These are phyloP conservation scores for Sicyos baderoa DNA, from an alignment of 306 rosid genomes.

Conservation along the genomic window DNA sequence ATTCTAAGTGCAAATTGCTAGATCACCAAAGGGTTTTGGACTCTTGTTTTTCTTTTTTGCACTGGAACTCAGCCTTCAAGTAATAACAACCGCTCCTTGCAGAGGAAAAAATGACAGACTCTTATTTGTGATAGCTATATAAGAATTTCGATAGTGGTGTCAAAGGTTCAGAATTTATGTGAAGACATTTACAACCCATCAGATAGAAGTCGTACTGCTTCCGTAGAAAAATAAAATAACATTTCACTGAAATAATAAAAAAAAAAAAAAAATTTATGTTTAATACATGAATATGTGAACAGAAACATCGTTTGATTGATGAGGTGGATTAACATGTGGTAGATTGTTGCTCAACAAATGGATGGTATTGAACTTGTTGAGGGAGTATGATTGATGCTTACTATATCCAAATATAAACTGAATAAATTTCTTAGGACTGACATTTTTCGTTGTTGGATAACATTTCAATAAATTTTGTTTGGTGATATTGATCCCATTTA, in stretches of 20 bases:
- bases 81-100: background rate
- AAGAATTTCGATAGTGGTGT: background rate
- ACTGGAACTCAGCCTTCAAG: background rate
- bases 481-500: background rate
- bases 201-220: background rate
- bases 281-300: background rate
- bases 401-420: background rate
- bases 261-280: too few relatives aligned
- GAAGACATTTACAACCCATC: background rate
- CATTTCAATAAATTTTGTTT: background rate
- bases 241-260: background rate
- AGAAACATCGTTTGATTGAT: background rate
- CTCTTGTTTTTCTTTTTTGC: too few relatives aligned
- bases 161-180: background rate
- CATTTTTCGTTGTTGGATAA: background rate
- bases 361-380: background rate
- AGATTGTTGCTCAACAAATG: background rate
- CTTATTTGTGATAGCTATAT: background rate
- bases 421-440: background rate
- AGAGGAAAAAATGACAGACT: background rate
- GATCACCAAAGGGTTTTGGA: too few relatives aligned
- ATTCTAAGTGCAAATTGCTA: too few relatives aligned
- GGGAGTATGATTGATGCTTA: background rate
- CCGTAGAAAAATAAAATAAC: background rate
- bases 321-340: background rate